Conservation (phyloP, 1,284 basidiomycete species). For the Leccinum solheimii region DNA sequence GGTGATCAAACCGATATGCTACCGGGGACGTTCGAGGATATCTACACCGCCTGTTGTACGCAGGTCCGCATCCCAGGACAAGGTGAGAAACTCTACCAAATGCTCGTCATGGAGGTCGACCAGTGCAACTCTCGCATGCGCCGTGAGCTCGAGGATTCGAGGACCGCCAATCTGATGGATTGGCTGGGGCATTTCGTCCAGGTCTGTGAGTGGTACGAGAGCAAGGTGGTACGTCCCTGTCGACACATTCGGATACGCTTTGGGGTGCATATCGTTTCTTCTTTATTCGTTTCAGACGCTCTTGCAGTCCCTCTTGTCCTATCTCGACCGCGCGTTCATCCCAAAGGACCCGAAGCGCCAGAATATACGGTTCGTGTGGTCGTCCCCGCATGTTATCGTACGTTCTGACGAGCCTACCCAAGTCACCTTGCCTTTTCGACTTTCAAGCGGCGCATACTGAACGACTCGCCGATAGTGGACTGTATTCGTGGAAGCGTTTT, state of each 20-base stretch:
- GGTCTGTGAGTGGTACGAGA: conserved; percentile 62
- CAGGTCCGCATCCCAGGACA: conserved; percentile 51
- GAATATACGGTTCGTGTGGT: conserved; percentile 43
- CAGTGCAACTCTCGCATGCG: conserved; percentile 45
- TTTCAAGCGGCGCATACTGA: conserved; percentile 55
- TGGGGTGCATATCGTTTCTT: background rate
- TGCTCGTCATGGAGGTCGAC: conserved; percentile 55
- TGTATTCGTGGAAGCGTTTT: conserved; percentile 51
- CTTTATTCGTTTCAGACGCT: conserved; percentile 40
- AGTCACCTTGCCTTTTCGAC: conserved; percentile 55
- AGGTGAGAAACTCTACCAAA: conserved; percentile 55
- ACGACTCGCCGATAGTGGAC: conserved; percentile 44
- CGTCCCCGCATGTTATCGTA: background rate
- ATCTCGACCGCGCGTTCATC: conserved; percentile 62
- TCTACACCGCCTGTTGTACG: conserved; percentile 57
- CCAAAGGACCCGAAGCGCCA: conserved; percentile 36
- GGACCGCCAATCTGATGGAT: conserved; percentile 30
- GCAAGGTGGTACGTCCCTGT: conserved; percentile 51
- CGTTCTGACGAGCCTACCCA: conserved; percentile 1
- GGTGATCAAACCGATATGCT: conserved; percentile 33
- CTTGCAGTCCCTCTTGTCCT: conserved; percentile 58
- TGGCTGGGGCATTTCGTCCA: conserved; percentile 58
- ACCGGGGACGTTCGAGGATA: conserved; percentile 52
- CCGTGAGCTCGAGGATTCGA: conserved; percentile 34
- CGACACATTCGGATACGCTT: background rate